Base-by-base conservation (phyloP, 2,329 filamentous ascomycete species). In the Cadophora luteo-olivacea region DNA sequence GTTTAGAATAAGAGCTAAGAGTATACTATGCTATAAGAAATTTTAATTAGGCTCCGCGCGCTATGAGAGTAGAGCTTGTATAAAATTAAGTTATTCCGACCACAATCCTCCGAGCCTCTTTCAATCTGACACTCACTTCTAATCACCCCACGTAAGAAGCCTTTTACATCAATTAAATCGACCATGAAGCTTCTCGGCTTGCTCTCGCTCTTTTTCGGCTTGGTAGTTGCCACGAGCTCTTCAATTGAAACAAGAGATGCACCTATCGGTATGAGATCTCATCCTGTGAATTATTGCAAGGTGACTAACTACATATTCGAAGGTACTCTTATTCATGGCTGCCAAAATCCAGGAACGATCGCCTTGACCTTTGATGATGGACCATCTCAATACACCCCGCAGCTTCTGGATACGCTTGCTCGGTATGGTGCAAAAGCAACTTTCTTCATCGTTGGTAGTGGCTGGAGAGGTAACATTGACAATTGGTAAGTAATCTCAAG, bases 311-410 rank as follows among this genome's bases (percentile, higher is more conserved):
- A 14, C 8, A 36, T 14, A 3, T 33, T 22, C 29, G 38, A 29
- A 58, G 55, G 55, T 33, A 58, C 55, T 33, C 16, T 58, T 19
- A 45, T 60, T 19, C 22, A 24, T 14, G n/a, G 16, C 8, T 88
- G 86, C 70, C 79, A 79, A n/a, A 80, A 81, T 19, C 81, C 84
- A 1, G 86, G 87, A 62, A 86, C 85, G 4, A 82, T 91, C 70
- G 89, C 89, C 32, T 77, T 91, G 67, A 91, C 89, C 0, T 91
- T 86, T 73, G 89, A 91, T 71, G 89, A 91, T 74, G 89, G 89
- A 1, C 89, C 89, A 12, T 85, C 84, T 70, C 77, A 82, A 22
- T 89, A 87, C 78, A 91, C 89, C 0, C 77, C 79, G 51, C 84
- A 87, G 67, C 81, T 91, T 14, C 82, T 91, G 22, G 85, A 90